Percentiles rank a stretch among this genome's conserved stretches.
These are phyloP conservation scores for Phytophthora pseudosyringae DNA, from an alignment of 352 stramenopile genomes.

Conservation along the genomic window DNA sequence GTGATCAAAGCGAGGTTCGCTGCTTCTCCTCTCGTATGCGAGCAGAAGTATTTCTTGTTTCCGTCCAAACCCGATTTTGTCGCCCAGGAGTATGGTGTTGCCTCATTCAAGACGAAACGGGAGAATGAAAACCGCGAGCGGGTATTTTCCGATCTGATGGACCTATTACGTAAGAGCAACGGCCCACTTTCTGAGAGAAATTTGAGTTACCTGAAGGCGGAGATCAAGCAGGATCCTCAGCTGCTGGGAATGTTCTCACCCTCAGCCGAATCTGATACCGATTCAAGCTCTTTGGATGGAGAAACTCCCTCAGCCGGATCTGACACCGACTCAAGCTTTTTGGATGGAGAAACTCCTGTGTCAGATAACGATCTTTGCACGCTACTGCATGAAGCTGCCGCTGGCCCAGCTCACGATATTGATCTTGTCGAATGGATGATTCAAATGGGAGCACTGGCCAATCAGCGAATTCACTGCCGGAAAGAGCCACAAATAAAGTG, in stretches of 20 bases:
- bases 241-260: conserved; percentile 12
- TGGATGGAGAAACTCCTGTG: background rate
- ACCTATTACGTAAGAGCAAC: conserved; percentile 15
- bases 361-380: conserved; percentile 1
- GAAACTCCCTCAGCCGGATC: too few relatives aligned
- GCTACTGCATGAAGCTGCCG: conserved; percentile 34
- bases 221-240: conserved; percentile 22
- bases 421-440: conserved; percentile 48
- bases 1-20: conserved; percentile 33
- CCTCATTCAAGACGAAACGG: conserved; percentile 12
- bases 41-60: conserved; percentile 24
- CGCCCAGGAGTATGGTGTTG: conserved; percentile 17
- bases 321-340: background rate
- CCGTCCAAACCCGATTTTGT: conserved; percentile 25
- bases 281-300: too few relatives aligned
- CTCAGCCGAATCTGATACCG: too few relatives aligned
- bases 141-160: conserved; percentile 30
- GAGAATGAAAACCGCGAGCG: background rate
- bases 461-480: conserved; percentile 27
- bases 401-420: conserved; percentile 28
- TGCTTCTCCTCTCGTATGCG: conserved; percentile 7
- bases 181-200: conserved; percentile 14
- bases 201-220: conserved; percentile 12
- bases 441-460: conserved; percentile 32
- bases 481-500: conserved; percentile 3